Evolutionary conservation across 257 asterid species (phyloP).

Genomic region (Oldenlandia corymbosa): DNA sequence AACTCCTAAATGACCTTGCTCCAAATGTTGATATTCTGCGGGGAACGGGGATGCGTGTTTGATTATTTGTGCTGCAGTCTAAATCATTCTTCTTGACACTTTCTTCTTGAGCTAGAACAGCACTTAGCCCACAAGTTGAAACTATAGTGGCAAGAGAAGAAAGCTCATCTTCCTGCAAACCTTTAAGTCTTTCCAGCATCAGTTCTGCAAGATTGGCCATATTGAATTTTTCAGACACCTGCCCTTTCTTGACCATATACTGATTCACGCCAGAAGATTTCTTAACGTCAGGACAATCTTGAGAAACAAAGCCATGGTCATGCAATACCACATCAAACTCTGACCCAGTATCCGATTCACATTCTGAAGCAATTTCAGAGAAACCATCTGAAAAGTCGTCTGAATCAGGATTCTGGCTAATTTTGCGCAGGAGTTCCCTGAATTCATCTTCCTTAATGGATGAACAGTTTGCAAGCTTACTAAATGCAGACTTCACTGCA

Average conservation of each 20-base stretch:
- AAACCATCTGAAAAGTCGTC: conserved; percentile 34
- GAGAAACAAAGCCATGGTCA: conserved; percentile 12
- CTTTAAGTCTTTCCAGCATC: conserved; percentile 76
- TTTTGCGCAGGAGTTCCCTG: conserved; percentile 63
- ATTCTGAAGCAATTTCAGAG: conserved; percentile 39
- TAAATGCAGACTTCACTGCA: conserved; percentile 80
- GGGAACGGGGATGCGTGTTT: conserved; percentile 24
- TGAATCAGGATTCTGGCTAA: conserved; percentile 73
- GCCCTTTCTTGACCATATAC: conserved; percentile 27
- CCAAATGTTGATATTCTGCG: conserved; percentile 30
- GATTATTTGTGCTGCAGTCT: conserved; percentile 9
- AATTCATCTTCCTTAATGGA: conserved; percentile 64
- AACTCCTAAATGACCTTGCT: conserved; percentile 21
- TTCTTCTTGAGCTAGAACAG: conserved; percentile 56
- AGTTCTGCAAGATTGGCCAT: conserved; percentile 43
- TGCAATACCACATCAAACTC: conserved; percentile 27
- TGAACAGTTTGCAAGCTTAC: conserved; percentile 66
- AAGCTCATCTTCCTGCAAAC: conserved; percentile 80
- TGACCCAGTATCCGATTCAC: conserved; percentile 48
- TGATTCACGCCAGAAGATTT: conserved; percentile 17
- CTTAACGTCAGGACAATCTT: background rate
- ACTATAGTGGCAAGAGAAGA: conserved; percentile 94
- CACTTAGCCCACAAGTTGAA: conserved; percentile 85
- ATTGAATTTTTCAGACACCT: conserved; percentile 34
- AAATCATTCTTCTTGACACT: conserved; percentile 21